Evolutionary conservation across 345 rosid genomes (phyloP), one percentile per base, ranked within the genome.

Genomic region (Camelina neglecta): DNA sequence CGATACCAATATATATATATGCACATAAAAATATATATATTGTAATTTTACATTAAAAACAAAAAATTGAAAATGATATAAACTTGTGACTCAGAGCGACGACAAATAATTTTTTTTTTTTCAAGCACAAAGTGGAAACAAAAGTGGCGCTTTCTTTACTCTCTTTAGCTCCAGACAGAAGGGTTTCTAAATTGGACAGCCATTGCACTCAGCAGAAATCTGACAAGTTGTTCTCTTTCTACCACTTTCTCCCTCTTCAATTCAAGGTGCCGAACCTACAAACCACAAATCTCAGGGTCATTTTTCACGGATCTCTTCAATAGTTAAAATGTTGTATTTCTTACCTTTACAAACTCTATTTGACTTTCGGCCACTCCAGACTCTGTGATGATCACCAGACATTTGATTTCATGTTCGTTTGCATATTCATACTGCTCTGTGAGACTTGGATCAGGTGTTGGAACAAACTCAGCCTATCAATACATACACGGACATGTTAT

Each of bases 351-450:
- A 56, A 85, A 83, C 78, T 83, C 86, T 18, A 85, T 76, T 15
- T 58, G 73, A 53, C 70, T 42, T 79, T 90, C 93, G 66, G 92
- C 84, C 45, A 88, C 84, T 24, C 92, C 92, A 8, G 89, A 79
- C 75, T 94, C 97, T 31, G 96, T 83, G 47, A 94, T 79, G 79
- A 92, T 90, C 75, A 92, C 92, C 45, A 94, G 86, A 83, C 92
- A 94, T 77, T 88, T 90, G 72, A 94, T 89, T 41, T 87, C 93
- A 78, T 90, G 95, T 79, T 94, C 98, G 57, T 81, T 90, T 63
- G 98, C 98, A 79, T 90, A 94, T 81, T 94, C 97, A 69, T 94
- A 92, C 79, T 94, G 97, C 85, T 94, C 98, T 7, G 91, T 92
- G 54, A 94, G 89, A 84, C 96, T 94, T 81, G 98, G 96, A 89